Evolutionary conservation across 2,329 filamentous ascomycete genomes (phyloP).

Genomic region (Coniochaeta sp.): DNA sequence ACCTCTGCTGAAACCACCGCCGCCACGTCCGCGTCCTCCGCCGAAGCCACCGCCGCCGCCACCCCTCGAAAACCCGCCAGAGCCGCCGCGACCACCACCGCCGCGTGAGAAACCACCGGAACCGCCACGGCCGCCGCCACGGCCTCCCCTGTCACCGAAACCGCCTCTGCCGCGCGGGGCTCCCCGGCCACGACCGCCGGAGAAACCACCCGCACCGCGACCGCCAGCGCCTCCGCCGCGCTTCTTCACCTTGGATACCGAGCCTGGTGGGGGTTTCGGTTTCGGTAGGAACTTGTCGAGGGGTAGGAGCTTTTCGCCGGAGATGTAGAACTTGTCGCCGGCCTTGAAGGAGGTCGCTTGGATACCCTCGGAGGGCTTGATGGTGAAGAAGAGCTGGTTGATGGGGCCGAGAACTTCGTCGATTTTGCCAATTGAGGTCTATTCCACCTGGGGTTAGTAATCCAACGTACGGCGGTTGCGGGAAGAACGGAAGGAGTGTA

Average conservation of each 20-base stretch:
- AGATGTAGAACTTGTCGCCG: slow-evolving; percentile 97
- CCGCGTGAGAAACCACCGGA: slow-evolving; percentile 17
- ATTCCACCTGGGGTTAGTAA: not conserved
- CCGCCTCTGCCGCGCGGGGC: slow-evolving; percentile 18
- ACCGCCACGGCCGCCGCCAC: slow-evolving; percentile 13
- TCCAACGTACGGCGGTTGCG: not conserved
- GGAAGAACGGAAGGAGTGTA: slow-evolving; percentile 19
- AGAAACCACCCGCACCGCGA: slow-evolving; percentile 30
- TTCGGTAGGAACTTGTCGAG: slow-evolving; percentile 95
- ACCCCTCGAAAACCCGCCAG: slow-evolving; percentile 24
- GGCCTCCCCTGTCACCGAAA: slow-evolving; percentile 10
- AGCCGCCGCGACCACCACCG: slow-evolving; percentile 23
- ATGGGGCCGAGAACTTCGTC: slow-evolving; percentile 97
- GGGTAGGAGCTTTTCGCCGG: slow-evolving; percentile 86
- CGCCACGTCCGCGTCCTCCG: slow-evolving; percentile 20
- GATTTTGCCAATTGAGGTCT: slow-evolving; percentile 34
- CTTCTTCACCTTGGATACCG: slow-evolving; percentile 47
- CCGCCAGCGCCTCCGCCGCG: slow-evolving; percentile 56
- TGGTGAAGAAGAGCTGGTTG: slow-evolving; percentile 97
- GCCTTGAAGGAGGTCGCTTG: slow-evolving; percentile 90
- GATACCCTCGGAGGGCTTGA: slow-evolving; percentile 95
- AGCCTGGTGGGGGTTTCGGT: slow-evolving; percentile 68
- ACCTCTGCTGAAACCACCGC: slow-evolving; percentile 12
- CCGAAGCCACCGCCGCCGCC: slow-evolving; percentile 26
- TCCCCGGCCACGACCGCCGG: slow-evolving; percentile 24